These are phyloP conservation scores for Penicillium verrucosum DNA, from an alignment of 2,329 filamentous ascomycete species.

Conservation along the genomic window DNA sequence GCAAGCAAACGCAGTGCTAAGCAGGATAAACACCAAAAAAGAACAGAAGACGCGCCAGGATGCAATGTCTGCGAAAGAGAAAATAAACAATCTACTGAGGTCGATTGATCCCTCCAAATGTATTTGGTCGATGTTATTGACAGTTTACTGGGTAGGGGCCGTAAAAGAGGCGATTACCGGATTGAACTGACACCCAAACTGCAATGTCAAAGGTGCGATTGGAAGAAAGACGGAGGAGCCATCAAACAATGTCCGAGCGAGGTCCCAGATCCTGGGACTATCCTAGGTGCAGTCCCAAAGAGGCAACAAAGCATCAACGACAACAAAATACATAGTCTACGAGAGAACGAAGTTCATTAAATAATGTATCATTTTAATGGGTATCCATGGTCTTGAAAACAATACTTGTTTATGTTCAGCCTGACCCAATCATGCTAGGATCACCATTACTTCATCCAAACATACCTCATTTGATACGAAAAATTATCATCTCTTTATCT, in stretches of 20 bases:
- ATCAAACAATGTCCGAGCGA: not conserved
- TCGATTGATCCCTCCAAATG: no score
- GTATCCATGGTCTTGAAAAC: not conserved
- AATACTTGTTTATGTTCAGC: not conserved
- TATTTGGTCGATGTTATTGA: no score
- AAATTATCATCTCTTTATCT: not conserved
- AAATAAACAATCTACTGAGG: not conserved
- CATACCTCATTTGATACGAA: not conserved
- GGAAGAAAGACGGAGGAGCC: not conserved
- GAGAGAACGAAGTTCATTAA: not conserved
- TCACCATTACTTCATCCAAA: conserved; percentile 1
- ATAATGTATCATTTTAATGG: not conserved
- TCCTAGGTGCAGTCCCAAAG: not conserved
- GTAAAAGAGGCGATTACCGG: no score
- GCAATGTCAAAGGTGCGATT: no score
- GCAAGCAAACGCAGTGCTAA: conserved; percentile 6
- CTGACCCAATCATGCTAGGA: not conserved
- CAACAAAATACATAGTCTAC: not conserved
- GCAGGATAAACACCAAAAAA: conserved; percentile 8
- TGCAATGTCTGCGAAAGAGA: not conserved
- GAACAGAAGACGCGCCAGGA: conserved; percentile 1
- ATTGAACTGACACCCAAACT: no score
- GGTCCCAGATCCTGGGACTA: not conserved
- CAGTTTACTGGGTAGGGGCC: no score
- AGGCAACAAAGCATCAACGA: not conserved